A percentile compares a stretch with the other conserved stretches of the same genome.
These are phyloP conservation scores for Sporothrix schenckii DNA, from an alignment of 2,329 filamentous ascomycete genomes.

Conservation along the genomic window DNA sequence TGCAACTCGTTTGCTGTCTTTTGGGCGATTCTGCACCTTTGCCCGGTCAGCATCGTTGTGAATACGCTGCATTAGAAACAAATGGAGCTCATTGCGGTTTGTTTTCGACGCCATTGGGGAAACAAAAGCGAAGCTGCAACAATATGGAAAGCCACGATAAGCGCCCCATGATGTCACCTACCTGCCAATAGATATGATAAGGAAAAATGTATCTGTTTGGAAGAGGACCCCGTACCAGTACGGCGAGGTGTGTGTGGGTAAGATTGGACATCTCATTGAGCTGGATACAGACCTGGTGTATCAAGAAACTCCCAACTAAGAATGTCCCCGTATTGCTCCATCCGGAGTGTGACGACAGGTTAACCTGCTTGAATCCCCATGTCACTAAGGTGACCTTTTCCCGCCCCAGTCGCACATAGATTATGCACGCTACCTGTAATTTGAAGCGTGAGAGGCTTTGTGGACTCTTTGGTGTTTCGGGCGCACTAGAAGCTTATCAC, in stretches of 20 bases:
- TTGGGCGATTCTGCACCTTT: not conserved
- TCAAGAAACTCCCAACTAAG: not conserved
- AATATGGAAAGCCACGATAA: not conserved
- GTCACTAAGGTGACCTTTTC: not conserved
- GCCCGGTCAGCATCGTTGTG: not conserved
- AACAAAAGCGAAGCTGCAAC: not conserved
- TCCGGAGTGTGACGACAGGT: slow-evolving; percentile 1
- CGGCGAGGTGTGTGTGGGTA: slow-evolving; percentile 6
- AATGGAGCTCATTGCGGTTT: not conserved
- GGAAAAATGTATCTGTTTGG: not conserved
- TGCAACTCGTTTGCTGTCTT: not conserved
- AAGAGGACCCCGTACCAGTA: not conserved
- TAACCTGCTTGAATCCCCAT: not conserved
- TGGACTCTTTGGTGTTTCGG: not conserved
- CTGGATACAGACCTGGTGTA: not conserved
- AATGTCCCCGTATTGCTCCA: not conserved
- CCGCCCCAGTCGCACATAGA: not conserved
- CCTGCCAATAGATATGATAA: not conserved
- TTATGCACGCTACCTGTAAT: not conserved
- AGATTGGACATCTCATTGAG: not conserved
- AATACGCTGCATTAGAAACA: not conserved
- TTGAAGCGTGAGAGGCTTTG: not conserved
- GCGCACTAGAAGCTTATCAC: not conserved
- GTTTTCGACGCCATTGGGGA: not conserved
- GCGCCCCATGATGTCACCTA: not conserved